phyloP scores from a whole-genome alignment of 169 alveolate species.

The Cyclospora cayetanensis region DNA sequence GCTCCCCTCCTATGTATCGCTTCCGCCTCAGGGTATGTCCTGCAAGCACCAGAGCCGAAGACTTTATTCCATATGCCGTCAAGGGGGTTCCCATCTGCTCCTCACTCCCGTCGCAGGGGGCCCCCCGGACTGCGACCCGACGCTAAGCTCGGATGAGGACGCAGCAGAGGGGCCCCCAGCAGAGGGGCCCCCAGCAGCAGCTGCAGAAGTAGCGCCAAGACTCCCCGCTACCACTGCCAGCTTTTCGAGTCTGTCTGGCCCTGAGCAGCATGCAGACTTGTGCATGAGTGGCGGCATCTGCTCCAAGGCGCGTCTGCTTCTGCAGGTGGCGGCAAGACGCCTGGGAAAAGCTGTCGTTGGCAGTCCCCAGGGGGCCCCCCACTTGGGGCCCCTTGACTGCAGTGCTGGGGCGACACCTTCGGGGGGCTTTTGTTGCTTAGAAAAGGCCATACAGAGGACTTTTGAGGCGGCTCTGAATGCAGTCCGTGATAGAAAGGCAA shows the following conservation, averaged over 20 bases:
- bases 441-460: not conserved
- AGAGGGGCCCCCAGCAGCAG: not conserved
- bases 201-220: not conserved
- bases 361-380: not conserved
- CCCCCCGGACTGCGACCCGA: not conserved
- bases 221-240: not conserved
- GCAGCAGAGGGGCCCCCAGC: not conserved
- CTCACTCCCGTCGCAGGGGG: not conserved
- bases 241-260: not conserved
- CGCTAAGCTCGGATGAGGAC: not conserved
- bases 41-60: not conserved
- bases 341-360: not conserved
- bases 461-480: not conserved
- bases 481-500: not conserved
- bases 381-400: too few relatives aligned
- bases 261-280: not conserved
- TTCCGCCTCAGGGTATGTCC: not conserved
- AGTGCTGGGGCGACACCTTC: not conserved
- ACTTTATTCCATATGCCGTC: not conserved
- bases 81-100: constrained; percentile 2
- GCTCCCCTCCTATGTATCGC: too few relatives aligned
- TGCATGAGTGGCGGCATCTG: constrained; percentile 25
- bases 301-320: not conserved
- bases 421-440: not conserved
- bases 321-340: not conserved